Conservation (phyloP, 1,284 basidiomycete species). For the Ganoderma lucidum region DNA sequence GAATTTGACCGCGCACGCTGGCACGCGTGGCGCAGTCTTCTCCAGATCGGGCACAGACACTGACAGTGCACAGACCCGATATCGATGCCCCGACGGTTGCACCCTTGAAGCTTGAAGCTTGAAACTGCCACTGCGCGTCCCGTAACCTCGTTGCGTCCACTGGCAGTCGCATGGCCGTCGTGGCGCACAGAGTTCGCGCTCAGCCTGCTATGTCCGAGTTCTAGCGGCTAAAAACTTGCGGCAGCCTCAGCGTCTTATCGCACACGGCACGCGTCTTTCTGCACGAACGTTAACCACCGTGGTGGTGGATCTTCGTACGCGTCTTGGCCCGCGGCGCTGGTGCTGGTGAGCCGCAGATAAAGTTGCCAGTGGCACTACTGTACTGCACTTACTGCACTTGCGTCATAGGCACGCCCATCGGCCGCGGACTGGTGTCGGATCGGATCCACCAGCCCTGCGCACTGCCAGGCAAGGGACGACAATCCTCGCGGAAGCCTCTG, state of each 20-base stretch:
- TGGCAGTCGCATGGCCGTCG: too few species aligned
- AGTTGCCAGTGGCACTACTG: neutral
- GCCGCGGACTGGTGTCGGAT: neutral
- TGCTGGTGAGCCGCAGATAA: neutral
- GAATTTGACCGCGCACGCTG: constrained; percentile 5
- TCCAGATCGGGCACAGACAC: neutral
- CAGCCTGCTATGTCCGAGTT: too few species aligned
- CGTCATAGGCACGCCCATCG: constrained; percentile 1
- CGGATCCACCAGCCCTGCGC: neutral
- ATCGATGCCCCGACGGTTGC: too few species aligned
- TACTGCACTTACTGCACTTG: neutral
- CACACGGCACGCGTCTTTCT: too few species aligned
- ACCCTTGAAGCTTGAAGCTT: too few species aligned
- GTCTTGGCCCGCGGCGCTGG: neutral
- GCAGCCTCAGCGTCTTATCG: neutral
- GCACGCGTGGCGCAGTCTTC: constrained; percentile 3
- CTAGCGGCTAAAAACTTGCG: too few species aligned
- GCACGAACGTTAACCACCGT: neutral
- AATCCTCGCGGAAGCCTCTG: neutral
- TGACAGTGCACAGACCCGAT: too few species aligned
- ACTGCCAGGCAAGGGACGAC: neutral
- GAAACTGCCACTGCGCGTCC: too few species aligned
- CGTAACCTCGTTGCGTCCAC: too few species aligned
- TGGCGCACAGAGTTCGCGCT: too few species aligned
- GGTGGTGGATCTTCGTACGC: neutral